Evolutionary conservation across 2,329 filamentous ascomycete species (phyloP), one percentile per base, ranked within the genome.

Genomic region (Sphaerulina musiva): DNA sequence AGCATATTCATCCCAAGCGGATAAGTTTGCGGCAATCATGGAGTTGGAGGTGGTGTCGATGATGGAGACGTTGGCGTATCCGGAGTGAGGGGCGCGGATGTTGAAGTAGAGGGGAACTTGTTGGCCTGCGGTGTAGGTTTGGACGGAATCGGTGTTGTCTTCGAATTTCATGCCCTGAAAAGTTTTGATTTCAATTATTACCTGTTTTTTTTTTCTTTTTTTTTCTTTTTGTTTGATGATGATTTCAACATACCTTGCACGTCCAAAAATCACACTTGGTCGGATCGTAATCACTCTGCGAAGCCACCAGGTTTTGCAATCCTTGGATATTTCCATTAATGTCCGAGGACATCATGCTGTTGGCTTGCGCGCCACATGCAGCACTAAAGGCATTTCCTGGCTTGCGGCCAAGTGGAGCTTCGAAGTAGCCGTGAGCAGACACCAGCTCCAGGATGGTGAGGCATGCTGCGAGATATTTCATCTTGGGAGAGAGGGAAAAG

Each of bases 291-390:
- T 66, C 63, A 23, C 48, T 31, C 50, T 66, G 62, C 47, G 53
- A 55, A 3, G 56, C 54, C 34, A 74, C 76, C 46, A 77, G 71
- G 65, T 80, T 77, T 42, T 79, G 71, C 59, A 79, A 71, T 54
- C 75, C 75, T 68, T 83, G 80, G 59, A 82, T 69, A 67, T 82
- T 82, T 61, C 78, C 78, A 67, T 77, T 78, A 66, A 75, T 72
- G 72, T 82, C 79, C 12, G 76, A 72, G 36, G 60, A 58, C 69
- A 80, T 76, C 70, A 77, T 78, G 72, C 73, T 73, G 69, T 73
- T 75, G 62, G 80, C 74, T 68, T 81, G 78, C 57, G 75, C 64
- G 52, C 80, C 79, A 60, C 80, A 83, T 52, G 77, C 75, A 11
- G 73, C 66, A 57, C 72, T 64, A 72, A 80, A 78, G 17, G 77